A percentile compares a stretch with the other conserved stretches of the same genome.
Evolutionary conservation across 176 grass and related monocot species (phyloP).

Genomic region (Cocos nucifera): DNA sequence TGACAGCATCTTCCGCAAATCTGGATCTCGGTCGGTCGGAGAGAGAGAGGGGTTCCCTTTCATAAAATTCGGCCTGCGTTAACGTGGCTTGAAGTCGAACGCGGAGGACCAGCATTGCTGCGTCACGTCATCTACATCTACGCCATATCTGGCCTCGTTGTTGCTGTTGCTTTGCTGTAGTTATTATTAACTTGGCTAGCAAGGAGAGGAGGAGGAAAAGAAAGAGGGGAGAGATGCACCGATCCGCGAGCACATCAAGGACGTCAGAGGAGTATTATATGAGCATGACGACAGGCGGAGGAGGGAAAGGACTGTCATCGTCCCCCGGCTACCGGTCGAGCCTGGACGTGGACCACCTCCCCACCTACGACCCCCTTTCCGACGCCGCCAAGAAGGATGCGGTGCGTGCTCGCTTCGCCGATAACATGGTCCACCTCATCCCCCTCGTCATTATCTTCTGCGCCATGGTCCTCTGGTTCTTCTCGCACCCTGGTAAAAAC

Average conservation of each 20-base stretch:
- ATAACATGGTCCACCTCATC: slow-evolving; percentile 51
- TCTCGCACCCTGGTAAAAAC: slow-evolving; percentile 27
- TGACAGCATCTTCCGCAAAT: too few species aligned
- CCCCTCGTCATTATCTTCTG: slow-evolving; percentile 60
- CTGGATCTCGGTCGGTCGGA: too few species aligned
- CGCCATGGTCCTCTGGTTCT: slow-evolving; percentile 61
- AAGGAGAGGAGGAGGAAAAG: background rate
- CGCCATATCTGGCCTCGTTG: too few species aligned
- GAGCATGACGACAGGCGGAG: too few species aligned
- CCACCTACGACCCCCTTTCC: slow-evolving; percentile 41
- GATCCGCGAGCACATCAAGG: slow-evolving; percentile 30
- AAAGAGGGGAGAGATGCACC: slow-evolving; percentile 22
- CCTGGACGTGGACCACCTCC: slow-evolving; percentile 40
- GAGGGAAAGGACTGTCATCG: background rate
- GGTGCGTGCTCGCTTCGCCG: slow-evolving; percentile 35
- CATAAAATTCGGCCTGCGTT: too few species aligned
- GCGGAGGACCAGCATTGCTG: too few species aligned
- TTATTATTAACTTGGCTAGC: background rate
- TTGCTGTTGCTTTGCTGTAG: too few species aligned
- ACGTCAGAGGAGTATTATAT: background rate
- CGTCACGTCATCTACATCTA: too few species aligned
- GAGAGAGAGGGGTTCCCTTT: too few species aligned
- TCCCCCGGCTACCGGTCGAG: slow-evolving; percentile 9
- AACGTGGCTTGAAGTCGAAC: too few species aligned
- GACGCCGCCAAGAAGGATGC: slow-evolving; percentile 68